Evolutionary conservation across 495 filamentous ascomycete genomes (phyloP).

Genomic region (Tirmania nivea): DNA sequence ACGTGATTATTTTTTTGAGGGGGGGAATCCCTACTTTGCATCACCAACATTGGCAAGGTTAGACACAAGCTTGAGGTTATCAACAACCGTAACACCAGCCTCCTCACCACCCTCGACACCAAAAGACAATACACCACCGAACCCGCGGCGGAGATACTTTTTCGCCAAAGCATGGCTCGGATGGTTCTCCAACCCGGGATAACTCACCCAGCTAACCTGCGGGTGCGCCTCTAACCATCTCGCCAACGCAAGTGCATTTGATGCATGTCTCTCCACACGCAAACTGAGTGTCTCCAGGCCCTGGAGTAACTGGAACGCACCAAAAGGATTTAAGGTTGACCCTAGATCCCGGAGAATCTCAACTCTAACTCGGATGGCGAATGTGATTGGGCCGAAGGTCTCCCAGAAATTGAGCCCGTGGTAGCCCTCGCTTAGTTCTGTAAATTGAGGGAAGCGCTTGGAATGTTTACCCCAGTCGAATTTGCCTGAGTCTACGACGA

Average conservation of each 20-base stretch:
- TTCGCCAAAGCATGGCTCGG: conserved; percentile 60
- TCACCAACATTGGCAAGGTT: conserved; percentile 65
- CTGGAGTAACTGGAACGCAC: conserved; percentile 77
- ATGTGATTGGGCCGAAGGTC: conserved; percentile 70
- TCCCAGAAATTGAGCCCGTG: conserved; percentile 97
- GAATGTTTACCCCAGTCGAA: conserved; percentile 90
- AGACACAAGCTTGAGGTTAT: conserved; percentile 85
- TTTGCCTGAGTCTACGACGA: conserved; percentile 78
- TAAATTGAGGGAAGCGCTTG: conserved; percentile 79
- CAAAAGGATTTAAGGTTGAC: conserved; percentile 71
- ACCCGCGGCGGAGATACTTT: conserved; percentile 74
- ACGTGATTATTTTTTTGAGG: background rate
- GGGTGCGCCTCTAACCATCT: conserved; percentile 65
- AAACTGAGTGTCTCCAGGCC: conserved; percentile 81
- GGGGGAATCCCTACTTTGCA: conserved; percentile 37
- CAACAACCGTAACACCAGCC: conserved; percentile 70
- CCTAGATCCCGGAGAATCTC: conserved; percentile 84
- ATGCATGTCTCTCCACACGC: conserved; percentile 67
- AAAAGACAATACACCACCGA: conserved; percentile 79
- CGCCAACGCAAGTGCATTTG: conserved; percentile 64
- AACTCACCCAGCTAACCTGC: conserved; percentile 82
- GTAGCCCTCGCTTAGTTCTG: conserved; percentile 79
- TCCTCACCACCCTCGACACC: conserved; percentile 73
- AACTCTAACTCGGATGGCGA: conserved; percentile 59
- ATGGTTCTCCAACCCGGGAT: conserved; percentile 73